Evolutionary conservation across 2,329 filamentous ascomycete species (phyloP), one percentile per base, ranked within the genome.

Genomic region (Epicoccum sorghinum): DNA sequence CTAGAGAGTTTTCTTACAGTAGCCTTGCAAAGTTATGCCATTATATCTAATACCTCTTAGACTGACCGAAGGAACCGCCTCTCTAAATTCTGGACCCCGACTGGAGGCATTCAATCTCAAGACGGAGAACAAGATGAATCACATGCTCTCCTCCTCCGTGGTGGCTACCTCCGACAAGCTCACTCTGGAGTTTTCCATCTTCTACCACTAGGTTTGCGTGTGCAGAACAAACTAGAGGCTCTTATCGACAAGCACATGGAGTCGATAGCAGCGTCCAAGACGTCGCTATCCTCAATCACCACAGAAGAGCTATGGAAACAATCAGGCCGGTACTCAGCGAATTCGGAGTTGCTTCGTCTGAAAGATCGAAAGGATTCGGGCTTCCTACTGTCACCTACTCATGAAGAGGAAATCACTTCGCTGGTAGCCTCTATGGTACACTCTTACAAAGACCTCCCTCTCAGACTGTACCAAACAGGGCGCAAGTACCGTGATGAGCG

Each of bases 401-500:
- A 99, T 58, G 95, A 99, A 70, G 95, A 99, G 73, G 95, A 99
- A 71, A 95, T 99, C 63, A 99, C 95, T 0, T 79, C 83, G 0
- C 79, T 99, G 2, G 90, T 97, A 1, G 85, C 86, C 4, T 83
- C 82, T 51, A 83, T 87, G 13, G 80, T 93, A 1, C 86, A 87
- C 37, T 96, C 93, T 0, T 93, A 96, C 71, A 93, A 92, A 68
- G 87, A 91, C 39, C 80, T 98, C 7, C 95, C 95, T 0, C 73
- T 98, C 23, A 85, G 92, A 38, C 78, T 99, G 0, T 99, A 98
- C 68, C 95, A 99, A 72, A 95, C 95, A 43, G 88, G 91, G 27
- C 85, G 93, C 41, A 99, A 99, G 75, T 99, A 98, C 69, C 86
- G 95, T 43, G 95, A 99, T 77, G 95, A 99, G 75, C 84, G 89